These are phyloP conservation scores for Cyberlindnera saturnus DNA, from an alignment of 805 yeast genomes.

Conservation along the genomic window DNA sequence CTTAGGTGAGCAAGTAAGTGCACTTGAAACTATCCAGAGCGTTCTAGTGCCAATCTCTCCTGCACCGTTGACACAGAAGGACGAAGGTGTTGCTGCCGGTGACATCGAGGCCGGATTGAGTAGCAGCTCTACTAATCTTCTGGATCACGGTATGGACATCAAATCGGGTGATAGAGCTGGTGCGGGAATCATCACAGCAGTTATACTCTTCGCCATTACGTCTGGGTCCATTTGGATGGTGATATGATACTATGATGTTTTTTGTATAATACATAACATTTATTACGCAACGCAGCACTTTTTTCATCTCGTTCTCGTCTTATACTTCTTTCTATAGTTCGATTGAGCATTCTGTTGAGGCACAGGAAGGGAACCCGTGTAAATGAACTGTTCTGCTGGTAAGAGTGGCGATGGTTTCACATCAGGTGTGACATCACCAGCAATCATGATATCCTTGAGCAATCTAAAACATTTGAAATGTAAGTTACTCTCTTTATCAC, in stretches of 20 bases:
- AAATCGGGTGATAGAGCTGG: constrained; percentile 70
- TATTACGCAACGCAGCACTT: background rate
- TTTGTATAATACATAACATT: too few species aligned
- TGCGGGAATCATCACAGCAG: constrained; percentile 79
- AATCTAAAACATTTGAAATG: constrained; percentile 40
- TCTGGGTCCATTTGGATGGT: constrained; percentile 81
- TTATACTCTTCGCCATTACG: constrained; percentile 49
- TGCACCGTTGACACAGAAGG: constrained; percentile 44
- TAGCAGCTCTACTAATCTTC: constrained; percentile 30
- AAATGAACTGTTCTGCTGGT: constrained; percentile 70
- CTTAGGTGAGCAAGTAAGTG: constrained; percentile 72
- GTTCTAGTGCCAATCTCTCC: constrained; percentile 36
- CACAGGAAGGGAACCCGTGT: constrained; percentile 76
- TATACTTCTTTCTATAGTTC: constrained; percentile 17
- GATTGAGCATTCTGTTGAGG: constrained; percentile 24
- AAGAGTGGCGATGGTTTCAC: constrained; percentile 34
- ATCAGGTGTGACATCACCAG: constrained; percentile 29
- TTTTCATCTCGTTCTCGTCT: constrained; percentile 13
- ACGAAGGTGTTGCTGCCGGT: constrained; percentile 50
- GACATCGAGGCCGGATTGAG: constrained; percentile 44
- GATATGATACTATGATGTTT: constrained; percentile 24
- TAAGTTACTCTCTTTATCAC: constrained; percentile 34
- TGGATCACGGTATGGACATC: constrained; percentile 37
- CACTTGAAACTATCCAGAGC: constrained; percentile 55
- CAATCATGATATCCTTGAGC: constrained; percentile 37